Evolutionary conservation across 345 rosid species (phyloP), one percentile per base, ranked within the genome.

Genomic region (Hypericum perforatum): DNA sequence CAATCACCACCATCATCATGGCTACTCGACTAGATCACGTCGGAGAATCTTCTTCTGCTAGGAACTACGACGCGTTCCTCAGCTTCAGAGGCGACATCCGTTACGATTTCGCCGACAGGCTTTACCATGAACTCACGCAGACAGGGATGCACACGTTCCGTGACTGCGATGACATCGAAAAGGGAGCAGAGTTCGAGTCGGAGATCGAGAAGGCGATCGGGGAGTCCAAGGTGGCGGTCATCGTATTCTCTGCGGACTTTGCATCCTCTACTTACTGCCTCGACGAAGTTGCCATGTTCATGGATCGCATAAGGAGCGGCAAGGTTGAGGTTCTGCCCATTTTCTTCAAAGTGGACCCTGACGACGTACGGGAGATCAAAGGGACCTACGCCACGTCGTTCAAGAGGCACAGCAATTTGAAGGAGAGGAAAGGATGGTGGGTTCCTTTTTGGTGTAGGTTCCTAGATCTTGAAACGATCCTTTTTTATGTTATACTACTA

Each of bases 211-310:
- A 49, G 39, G 39, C 53, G 39, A 49, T 49, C 8, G 38, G 22
- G 12, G 53, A 49, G n/a, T 49, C 53, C 13, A 49, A 22, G 53
- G 32, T 49, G 53, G 53, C 53, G 37, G 53, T 49, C 12, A 32
- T 49, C 6, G 37, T 49, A 12, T 32, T 49, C 38, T 49, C 53
- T 1, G 1, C 9, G n/a, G 32, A 49, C n/a, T 49, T 14, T 12
- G 53, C 53, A 3, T 8, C 16, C 11, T 49, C 53, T 2, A 32
- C 11, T 9, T 49, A 37, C 37, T 49, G 53, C 53, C 39, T 49
- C 6, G 53, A 49, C n/a, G 53, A 49, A 16, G 11, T 49, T 9
- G 53, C 11, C 13, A 10, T 16, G 53, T 16, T 49, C 11, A 16
- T 49, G 38, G 36, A 32, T 5, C 32, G 53, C 53, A 36, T n/a